Percentiles rank a stretch among this genome's conserved stretches.
Conservation (phyloP, 2,329 filamentous ascomycete genomes). For the Aspergillus carbonarius region DNA sequence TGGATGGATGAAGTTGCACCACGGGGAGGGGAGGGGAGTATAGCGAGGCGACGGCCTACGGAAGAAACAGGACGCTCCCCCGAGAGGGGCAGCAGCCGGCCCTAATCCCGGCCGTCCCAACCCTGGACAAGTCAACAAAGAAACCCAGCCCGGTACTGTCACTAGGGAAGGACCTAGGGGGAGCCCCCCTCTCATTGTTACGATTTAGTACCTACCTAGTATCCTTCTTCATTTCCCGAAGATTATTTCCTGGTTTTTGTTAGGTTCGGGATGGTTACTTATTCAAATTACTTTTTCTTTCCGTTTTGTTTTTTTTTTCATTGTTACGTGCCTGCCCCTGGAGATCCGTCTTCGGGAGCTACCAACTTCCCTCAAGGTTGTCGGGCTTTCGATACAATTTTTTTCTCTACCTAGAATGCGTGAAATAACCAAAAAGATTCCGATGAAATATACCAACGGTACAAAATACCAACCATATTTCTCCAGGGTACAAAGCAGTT, state of each 20-base stretch:
- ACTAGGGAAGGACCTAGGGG: not conserved
- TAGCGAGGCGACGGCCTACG: not conserved
- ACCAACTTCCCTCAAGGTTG: not conserved
- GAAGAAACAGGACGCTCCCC: not conserved
- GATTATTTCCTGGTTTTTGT: not conserved
- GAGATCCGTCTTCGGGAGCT: not conserved
- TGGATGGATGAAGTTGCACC: not conserved
- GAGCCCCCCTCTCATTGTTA: not conserved
- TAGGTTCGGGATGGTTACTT: not conserved
- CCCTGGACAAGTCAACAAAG: too few species aligned
- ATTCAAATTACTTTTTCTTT: not conserved
- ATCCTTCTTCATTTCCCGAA: not conserved
- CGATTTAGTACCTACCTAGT: not conserved
- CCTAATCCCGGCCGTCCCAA: not conserved
- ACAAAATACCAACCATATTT: not conserved
- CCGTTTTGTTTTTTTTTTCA: not conserved
- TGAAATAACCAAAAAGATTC: not conserved
- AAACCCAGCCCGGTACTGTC: too few species aligned
- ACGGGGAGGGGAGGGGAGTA: not conserved
- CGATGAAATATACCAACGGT: not conserved
- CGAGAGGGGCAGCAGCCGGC: conserved; percentile 1
- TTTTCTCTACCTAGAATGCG: not conserved
- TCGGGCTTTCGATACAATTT: not conserved
- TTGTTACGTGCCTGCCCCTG: not conserved
- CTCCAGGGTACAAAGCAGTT: conserved; percentile 1